These are phyloP conservation scores for Aureobasidium sp. DNA, from an alignment of 2,329 filamentous ascomycete genomes.

Conservation along the genomic window DNA sequence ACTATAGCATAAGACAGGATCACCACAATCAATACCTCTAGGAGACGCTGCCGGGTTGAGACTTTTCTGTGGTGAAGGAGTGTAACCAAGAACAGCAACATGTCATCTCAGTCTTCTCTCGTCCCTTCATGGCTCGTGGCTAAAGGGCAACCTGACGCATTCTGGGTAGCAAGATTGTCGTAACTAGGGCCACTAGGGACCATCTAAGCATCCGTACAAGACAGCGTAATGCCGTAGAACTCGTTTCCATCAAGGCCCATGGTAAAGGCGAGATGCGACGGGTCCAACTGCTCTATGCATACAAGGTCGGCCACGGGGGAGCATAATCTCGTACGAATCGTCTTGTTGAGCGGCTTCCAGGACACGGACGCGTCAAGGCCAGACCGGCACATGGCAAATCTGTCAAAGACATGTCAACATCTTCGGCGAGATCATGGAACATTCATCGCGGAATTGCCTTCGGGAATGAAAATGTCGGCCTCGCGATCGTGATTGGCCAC, in stretches of 20 bases:
- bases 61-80: no score
- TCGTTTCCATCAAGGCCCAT: slow-evolving; percentile 64
- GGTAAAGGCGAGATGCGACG: slow-evolving; percentile 51
- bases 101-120: neutral
- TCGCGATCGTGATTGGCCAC: neutral
- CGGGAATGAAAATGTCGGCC: neutral
- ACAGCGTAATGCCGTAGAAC: slow-evolving; percentile 52
- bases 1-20: no score
- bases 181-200: slow-evolving; percentile 23
- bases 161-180: slow-evolving; percentile 44
- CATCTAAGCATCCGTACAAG: slow-evolving; percentile 50
- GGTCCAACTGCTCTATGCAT: slow-evolving; percentile 58
- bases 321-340: neutral
- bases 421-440: slow-evolving; percentile 3
- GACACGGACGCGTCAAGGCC: neutral
- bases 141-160: neutral
- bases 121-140: neutral
- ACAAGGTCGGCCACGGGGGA: slow-evolving; percentile 49
- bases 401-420: slow-evolving; percentile 1
- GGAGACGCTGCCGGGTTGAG: neutral
- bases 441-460: slow-evolving; percentile 8
- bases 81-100: neutral
- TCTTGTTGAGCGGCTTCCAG: neutral
- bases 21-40: no score
- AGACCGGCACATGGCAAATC: slow-evolving; percentile 2